Base-by-base conservation (phyloP, 495 filamentous ascomycete species). In the Copromyces sp. region DNA sequence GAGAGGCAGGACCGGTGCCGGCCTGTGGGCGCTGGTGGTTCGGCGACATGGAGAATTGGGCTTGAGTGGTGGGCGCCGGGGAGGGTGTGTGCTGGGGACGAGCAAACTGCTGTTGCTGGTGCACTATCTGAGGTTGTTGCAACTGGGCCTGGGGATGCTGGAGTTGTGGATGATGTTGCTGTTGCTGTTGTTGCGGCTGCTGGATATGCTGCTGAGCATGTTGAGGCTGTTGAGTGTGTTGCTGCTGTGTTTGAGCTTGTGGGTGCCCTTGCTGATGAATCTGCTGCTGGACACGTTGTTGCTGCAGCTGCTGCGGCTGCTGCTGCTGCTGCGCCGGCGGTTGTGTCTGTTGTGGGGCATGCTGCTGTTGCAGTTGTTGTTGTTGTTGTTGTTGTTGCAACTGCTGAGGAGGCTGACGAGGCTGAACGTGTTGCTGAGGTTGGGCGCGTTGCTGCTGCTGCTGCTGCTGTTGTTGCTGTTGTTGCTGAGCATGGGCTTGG, bases 11-110 rank as follows among this genome's bases (percentile, higher is more conserved):
- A 61, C 88, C 87, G 35, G 92, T 89, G 37, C 92, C 93, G 16
- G 93, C 82, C 29, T 89, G 89, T 71, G 88, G 88, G 65, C 92
- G 86, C 11, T 59, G 47, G 80, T 96, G 92, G 69, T 81, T 88
- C 0, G 88, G 86, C 20, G 89, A 90, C 65, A 87, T 79, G 35
- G 79, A 47, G 47, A 76, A 83, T 3, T 44, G 59, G 1, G 75
- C 73, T 20, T 77, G 77, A 8, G 74, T 73, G 9, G 73, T 76
- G n/a, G 35, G 39, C 11, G 71, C 70, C 76, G 81, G 78, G 17
- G 82, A 84, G 3, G 83, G 76, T 40, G 82, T 78, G 35, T 81
- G 79, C 20, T 83, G 82, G 3, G 82, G 45, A 73, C 74, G 53
- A 70, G 76, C 29, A 61, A 61, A 61, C 20, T 69, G 71, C 42